phyloP scores from a whole-genome alignment of 257 asterid genomes.

The Eustoma russellianum region DNA sequence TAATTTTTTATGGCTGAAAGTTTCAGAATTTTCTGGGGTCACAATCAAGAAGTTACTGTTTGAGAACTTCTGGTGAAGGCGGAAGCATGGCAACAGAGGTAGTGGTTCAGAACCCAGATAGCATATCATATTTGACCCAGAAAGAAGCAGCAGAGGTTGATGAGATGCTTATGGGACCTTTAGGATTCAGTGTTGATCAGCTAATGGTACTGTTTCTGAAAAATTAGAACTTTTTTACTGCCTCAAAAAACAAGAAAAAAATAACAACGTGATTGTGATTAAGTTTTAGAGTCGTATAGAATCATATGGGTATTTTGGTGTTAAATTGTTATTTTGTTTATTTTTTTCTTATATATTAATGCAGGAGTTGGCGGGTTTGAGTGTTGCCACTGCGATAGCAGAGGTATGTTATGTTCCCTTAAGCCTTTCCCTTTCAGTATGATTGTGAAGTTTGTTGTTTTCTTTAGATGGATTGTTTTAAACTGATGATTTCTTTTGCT shows the following conservation, averaged over 20 bases:
- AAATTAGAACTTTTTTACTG: not conserved
- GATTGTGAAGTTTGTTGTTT: too few relatives aligned
- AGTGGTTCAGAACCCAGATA: constrained; percentile 38
- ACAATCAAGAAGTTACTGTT: constrained; percentile 18
- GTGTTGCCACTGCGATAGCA: constrained; percentile 86
- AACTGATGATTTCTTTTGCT: too few relatives aligned
- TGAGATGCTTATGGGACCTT: constrained; percentile 89
- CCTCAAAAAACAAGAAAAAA: too few relatives aligned
- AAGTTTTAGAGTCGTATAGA: not conserved
- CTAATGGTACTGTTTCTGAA: constrained; percentile 46
- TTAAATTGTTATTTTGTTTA: constrained; percentile 1
- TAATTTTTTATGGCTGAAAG: constrained; percentile 12
- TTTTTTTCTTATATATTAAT: constrained; percentile 12
- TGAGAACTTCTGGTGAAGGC: constrained; percentile 22
- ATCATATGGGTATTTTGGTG: not conserved
- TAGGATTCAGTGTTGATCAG: constrained; percentile 95
- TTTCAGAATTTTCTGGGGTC: constrained; percentile 30
- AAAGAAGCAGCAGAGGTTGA: constrained; percentile 82
- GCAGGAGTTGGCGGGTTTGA: constrained; percentile 98
- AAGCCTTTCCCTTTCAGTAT: too few relatives aligned
- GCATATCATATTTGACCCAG: constrained; percentile 59
- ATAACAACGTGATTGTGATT: not conserved
- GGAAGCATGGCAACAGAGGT: constrained; percentile 52
- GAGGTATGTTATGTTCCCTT: constrained; percentile 35
- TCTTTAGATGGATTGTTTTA: too few relatives aligned